A percentile compares a stretch with the other conserved stretches of the same genome.
Conservation (phyloP, 306 rosid genomes). For the Medicago ruthenica region DNA sequence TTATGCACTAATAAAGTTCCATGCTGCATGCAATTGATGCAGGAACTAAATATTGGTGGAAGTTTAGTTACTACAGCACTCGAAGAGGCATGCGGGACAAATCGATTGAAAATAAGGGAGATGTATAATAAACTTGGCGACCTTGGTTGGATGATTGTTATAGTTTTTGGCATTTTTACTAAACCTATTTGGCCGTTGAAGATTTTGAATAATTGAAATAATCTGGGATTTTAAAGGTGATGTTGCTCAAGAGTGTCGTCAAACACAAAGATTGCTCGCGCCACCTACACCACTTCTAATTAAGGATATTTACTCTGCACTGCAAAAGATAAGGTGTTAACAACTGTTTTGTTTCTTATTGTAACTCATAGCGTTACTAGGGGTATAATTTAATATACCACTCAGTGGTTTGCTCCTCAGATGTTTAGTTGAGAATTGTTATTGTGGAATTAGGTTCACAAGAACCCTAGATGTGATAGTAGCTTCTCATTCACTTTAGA, state of each 20-base stretch:
- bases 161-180: conserved; percentile 40
- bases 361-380: background rate
- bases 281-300: conserved; percentile 80
- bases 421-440: conserved; percentile 14
- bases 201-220: conserved; percentile 43
- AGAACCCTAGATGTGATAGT: conserved; percentile 7
- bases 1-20: conserved; percentile 31
- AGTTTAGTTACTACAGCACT: conserved; percentile 83
- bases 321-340: conserved; percentile 76
- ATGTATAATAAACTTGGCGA: conserved; percentile 91
- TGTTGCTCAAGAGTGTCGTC: conserved; percentile 95
- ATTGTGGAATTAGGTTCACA: conserved; percentile 9
- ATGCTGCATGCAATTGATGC: conserved; percentile 38
- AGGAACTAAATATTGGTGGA: conserved; percentile 93
- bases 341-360: conserved; percentile 27
- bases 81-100: conserved; percentile 89
- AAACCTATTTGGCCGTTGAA: conserved; percentile 31
- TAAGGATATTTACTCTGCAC: conserved; percentile 74
- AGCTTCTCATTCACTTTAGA: conserved; percentile 16
- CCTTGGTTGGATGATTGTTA: conserved; percentile 67
- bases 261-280: conserved; percentile 84
- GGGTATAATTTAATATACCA: conserved; percentile 6
- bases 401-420: conserved; percentile 26
- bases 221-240: conserved; percentile 71
- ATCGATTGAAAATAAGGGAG: conserved; percentile 70